Evolutionary conservation across 495 filamentous ascomycete genomes (phyloP).

Genomic region (Halenospora varia): DNA sequence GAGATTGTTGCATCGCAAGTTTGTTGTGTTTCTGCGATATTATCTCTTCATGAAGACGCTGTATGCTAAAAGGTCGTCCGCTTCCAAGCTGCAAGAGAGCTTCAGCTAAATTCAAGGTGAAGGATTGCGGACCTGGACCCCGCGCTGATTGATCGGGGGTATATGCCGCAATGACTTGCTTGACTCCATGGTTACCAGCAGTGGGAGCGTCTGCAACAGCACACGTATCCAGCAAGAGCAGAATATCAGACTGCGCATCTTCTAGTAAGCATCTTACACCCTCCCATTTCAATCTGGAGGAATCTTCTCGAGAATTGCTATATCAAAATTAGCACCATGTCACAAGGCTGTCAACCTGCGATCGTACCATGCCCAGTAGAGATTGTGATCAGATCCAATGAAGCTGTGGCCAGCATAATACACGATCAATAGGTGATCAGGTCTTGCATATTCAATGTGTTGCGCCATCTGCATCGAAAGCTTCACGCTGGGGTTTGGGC

Average conservation of each 20-base stretch:
- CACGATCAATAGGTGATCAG: slow-evolving; percentile 51
- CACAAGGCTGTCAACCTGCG: slow-evolving; percentile 5
- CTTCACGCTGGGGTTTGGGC: slow-evolving; percentile 46
- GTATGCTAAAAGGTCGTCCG: slow-evolving; percentile 44
- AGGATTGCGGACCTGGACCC: slow-evolving; percentile 42
- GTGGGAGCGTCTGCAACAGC: slow-evolving; percentile 35
- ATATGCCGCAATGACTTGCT: slow-evolving; percentile 52
- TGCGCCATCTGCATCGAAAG: slow-evolving; percentile 44
- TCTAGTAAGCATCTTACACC: slow-evolving; percentile 23
- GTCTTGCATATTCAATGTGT: slow-evolving; percentile 38
- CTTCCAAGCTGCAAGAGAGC: slow-evolving; percentile 40
- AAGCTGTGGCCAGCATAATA: slow-evolving; percentile 52
- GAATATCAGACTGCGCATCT: slow-evolving; percentile 27
- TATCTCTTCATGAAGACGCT: slow-evolving; percentile 47
- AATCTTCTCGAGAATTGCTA: slow-evolving; percentile 26
- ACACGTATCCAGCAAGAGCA: slow-evolving; percentile 26
- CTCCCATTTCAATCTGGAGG: slow-evolving; percentile 27
- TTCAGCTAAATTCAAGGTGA: slow-evolving; percentile 45
- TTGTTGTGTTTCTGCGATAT: slow-evolving; percentile 29
- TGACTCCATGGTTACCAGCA: slow-evolving; percentile 41
- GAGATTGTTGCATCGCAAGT: slow-evolving; percentile 29
- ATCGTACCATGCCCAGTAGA: slow-evolving; percentile 53
- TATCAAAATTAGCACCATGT: slow-evolving; percentile 13
- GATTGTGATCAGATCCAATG: slow-evolving; percentile 44
- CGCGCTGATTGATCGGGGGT: slow-evolving; percentile 41